Conservation (phyloP, 1,284 basidiomycete species). For the Rhodotorula sp. region DNA sequence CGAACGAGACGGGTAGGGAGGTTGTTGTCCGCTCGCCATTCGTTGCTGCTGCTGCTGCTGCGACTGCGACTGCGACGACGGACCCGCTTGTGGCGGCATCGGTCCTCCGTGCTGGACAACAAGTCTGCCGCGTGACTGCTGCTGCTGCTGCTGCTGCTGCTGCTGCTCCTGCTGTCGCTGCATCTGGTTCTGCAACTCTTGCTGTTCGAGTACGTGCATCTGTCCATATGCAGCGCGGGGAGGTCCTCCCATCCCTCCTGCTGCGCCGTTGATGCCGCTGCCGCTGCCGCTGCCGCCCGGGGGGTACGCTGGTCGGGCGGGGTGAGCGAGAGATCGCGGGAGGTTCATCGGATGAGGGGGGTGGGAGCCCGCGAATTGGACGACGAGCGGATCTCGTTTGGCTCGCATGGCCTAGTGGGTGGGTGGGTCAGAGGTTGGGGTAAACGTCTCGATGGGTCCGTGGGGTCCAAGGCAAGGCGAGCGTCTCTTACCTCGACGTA, state of each 20-base stretch:
- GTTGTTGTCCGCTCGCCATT: not conserved
- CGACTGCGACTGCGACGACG: not conserved
- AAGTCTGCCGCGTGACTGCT: not conserved
- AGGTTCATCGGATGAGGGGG: slow-evolving; percentile 23
- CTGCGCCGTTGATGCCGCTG: no score
- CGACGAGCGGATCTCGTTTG: slow-evolving; percentile 34
- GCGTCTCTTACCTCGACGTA: slow-evolving; percentile 48
- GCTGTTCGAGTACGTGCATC: slow-evolving; percentile 40
- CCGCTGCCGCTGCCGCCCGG: not conserved
- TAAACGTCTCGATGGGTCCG: no score
- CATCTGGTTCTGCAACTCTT: slow-evolving; percentile 38
- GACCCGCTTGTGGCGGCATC: slow-evolving; percentile 2
- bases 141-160: not conserved
- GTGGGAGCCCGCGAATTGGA: slow-evolving; percentile 27
- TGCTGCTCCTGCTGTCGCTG: not conserved
- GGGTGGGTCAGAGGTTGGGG: no score
- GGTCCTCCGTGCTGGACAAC: slow-evolving; percentile 6
- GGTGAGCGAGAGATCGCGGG: slow-evolving; percentile 38
- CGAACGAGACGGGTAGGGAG: not conserved
- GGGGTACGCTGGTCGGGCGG: slow-evolving; percentile 10
- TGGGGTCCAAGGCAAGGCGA: not conserved
- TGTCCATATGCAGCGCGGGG: slow-evolving; percentile 26
- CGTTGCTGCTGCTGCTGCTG: slow-evolving; percentile 3
- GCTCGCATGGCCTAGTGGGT: slow-evolving; percentile 32
- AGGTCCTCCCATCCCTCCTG: not conserved